Base-by-base conservation (phyloP, 768 basidiomycete genomes). In the Russula sp. region DNA sequence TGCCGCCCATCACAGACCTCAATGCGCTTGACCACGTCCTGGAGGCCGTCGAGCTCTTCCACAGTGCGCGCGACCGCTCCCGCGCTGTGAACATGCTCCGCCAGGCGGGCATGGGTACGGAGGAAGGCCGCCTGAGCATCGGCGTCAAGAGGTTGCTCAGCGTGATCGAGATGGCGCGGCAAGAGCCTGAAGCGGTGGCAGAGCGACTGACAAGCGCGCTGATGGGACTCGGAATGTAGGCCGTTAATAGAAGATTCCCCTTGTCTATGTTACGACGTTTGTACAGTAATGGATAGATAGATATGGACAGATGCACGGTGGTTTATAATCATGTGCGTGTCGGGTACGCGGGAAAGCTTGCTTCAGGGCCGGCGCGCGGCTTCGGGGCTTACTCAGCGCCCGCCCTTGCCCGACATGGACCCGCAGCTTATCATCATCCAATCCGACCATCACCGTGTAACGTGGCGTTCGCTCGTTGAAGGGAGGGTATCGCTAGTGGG, bases 131-230 rank as follows among this genome's bases (percentile, higher is more conserved):
- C 11, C 68, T 94, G 68, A 84, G 87, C 66, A 88, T 98, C 52
- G 97, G 97, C 0, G 85, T 99, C 70, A 98, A 98, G 84, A 94
- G 91, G 75, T 70, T 99, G 73, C 73, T 99, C 71, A 92, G 87
- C 63, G 81, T 90, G 59, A 80, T 95, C 20, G 97, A 99, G 80
- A 98, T 97, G 95, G 91, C 95, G 53, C 81, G 96, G 70, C 97
- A 98, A 76, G 96, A 97, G 70, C 92, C 92, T 1, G 86, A 91
- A 55, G 87, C 85, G 65, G 88, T 86, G 16, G 90, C 84, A 34
- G 84, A 87, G 70, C 79, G 91, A 62, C 74, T 94, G 63, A 81
- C 80, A 60, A 79, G 78, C 52, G 84, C 83, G 42, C 72, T 92
- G 59, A 79, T 89, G 77, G 84, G 80, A 10, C 70, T 88, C 8